phyloP scores from a whole-genome alignment of 106 monocot genomes.

The Dendrobium catenatum region DNA sequence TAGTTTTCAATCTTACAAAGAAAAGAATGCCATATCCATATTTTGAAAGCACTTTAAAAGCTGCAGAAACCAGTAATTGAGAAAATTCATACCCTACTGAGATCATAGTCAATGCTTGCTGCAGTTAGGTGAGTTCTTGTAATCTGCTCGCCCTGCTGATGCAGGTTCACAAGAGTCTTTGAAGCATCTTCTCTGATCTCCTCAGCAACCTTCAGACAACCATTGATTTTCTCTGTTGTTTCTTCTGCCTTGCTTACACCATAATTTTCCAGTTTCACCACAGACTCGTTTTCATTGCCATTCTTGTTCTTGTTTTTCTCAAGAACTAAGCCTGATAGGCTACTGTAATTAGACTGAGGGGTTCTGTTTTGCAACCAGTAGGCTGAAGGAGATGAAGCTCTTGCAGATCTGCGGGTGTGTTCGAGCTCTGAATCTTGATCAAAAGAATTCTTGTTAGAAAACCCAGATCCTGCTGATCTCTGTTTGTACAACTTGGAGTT shows the following conservation, averaged over 20 bases:
- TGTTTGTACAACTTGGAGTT: neutral
- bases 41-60: neutral
- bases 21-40: too few species aligned
- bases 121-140: conserved; percentile 3
- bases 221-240: conserved; percentile 4
- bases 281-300: neutral
- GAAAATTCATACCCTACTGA: conserved; percentile 7
- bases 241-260: conserved; percentile 3
- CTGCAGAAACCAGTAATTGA: neutral
- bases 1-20: too few species aligned
- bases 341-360: too few species aligned
- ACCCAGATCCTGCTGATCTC: neutral
- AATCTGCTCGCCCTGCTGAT: conserved; percentile 14
- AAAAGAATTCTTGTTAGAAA: neutral
- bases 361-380: too few species aligned
- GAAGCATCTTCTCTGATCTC: conserved; percentile 8
- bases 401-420: neutral
- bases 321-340: too few species aligned
- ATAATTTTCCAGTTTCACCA: neutral
- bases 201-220: conserved; percentile 6
- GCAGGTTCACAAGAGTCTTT: neutral
- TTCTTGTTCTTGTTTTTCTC: too few species aligned
- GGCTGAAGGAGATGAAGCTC: neutral
- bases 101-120: conserved; percentile 2
- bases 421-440: neutral